A percentile compares a stretch with the other conserved stretches of the same genome.
These are phyloP conservation scores for Candida labiduridarum DNA, from an alignment of 1,139 yeast species.

Conservation along the genomic window DNA sequence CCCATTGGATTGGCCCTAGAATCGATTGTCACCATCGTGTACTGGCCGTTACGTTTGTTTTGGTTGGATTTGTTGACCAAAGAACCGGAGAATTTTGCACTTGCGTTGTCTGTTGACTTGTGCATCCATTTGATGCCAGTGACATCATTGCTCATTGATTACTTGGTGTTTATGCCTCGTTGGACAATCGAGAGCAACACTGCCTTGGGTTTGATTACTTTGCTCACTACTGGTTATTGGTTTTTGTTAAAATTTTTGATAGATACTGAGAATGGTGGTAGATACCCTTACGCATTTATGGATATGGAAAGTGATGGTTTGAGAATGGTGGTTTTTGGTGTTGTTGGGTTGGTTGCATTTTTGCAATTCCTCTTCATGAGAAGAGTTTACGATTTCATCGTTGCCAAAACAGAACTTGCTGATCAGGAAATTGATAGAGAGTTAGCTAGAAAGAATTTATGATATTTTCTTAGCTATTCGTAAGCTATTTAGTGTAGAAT, in stretches of 20 bases:
- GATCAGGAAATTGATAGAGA: constrained; percentile 19
- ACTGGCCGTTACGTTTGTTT: constrained; percentile 67
- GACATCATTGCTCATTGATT: constrained; percentile 52
- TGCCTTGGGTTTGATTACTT: constrained; percentile 42
- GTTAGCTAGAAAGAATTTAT: constrained; percentile 14
- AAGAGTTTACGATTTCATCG: constrained; percentile 27
- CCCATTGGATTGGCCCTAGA: constrained; percentile 61
- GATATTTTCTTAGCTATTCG: constrained; percentile 12
- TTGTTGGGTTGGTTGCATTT: constrained; percentile 51
- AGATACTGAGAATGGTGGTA: constrained; percentile 47
- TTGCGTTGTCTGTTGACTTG: constrained; percentile 56
- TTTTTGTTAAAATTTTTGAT: constrained; percentile 49
- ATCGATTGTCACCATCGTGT: constrained; percentile 58
- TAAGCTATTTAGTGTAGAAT: constrained; percentile 50
- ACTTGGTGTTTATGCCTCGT: constrained; percentile 54
- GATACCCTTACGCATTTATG: constrained; percentile 69
- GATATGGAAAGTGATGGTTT: constrained; percentile 48
- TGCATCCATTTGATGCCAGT: constrained; percentile 64
- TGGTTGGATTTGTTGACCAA: constrained; percentile 42
- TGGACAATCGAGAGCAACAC: constrained; percentile 39
- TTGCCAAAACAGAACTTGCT: constrained; percentile 19
- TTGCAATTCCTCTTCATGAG: constrained; percentile 33
- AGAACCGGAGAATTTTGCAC: constrained; percentile 30
- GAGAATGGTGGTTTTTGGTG: constrained; percentile 51
- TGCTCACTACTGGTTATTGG: constrained; percentile 55